Evolutionary conservation across 768 basidiomycete genomes (phyloP), one percentile per base, ranked within the genome.

Genomic region (Leccinum pellstonianum): DNA sequence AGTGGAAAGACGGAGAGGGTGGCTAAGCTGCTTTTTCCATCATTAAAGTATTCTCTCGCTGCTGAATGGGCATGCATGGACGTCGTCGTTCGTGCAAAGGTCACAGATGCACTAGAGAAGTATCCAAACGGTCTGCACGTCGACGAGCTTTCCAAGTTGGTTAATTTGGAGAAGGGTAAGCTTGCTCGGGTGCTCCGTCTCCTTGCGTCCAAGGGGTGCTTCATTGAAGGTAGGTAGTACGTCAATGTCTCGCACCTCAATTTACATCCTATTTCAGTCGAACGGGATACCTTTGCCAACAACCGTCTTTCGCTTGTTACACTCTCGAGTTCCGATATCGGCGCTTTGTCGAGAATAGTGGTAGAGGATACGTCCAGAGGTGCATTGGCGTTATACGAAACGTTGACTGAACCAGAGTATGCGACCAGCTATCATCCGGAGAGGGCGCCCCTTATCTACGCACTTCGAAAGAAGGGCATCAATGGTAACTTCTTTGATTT

Each of bases 251-350:
- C 11, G 5, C 27, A 41, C 7, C 31, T 17, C 33, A 2, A 31
- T 51, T 56, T 5, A 43, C 29, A 3, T n/a, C 11, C 50, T 1
- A 37, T 23, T 41, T 25, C 15, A 71, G 74, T 76, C 8, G 55
- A 46, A 46, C 43, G 10, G 1, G 1, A 46, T 19, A 46, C 19
- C 43, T 19, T 46, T 46, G 43, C 19, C 17, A 76, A 75, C 52
- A 76, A 71, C 52, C 75, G 72, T 15, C 58, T 75, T 23, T 75
- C 75, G 2, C 65, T 73, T 15, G 48, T 70, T 1, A 63, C 70
- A 4, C 64, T 58, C 53, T 65, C 66, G n/a, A 55, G 7, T 35
- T 67, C 55, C 19, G 48, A 52, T n/a, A 12, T 1, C 10, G 63
- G 62, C 5, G 65, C 54, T 12, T 55, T 68, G 11, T 55, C 60